Conservation (phyloP, 768 basidiomycete genomes). For the Termitomyces sp. region DNA sequence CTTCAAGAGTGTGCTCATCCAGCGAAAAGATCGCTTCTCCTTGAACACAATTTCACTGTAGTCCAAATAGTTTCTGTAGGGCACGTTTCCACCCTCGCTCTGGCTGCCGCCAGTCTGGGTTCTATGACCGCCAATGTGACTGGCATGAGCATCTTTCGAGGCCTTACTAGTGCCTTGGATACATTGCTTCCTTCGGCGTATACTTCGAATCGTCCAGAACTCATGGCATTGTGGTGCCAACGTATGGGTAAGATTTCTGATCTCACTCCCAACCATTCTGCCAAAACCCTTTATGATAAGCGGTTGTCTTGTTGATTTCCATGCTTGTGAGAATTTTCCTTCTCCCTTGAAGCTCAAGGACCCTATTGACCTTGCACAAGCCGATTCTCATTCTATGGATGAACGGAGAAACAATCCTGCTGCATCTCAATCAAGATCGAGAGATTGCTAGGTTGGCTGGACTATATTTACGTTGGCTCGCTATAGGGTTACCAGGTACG, state of each 20-base stretch:
- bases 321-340: background rate
- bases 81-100: background rate
- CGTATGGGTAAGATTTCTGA: background rate
- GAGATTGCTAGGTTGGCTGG: background rate
- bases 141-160: background rate
- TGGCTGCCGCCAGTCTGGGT: background rate
- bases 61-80: background rate
- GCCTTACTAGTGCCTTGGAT: background rate
- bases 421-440: slow-evolving; percentile 2
- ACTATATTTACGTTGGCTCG: background rate
- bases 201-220: background rate
- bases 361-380: background rate
- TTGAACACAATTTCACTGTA: background rate
- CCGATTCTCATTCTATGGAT: background rate
- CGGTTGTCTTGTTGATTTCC: background rate
- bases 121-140: background rate
- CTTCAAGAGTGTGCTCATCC: background rate
- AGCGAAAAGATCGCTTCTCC: background rate
- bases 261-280: too few relatives aligned
- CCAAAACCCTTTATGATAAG: background rate
- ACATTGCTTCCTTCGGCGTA: background rate
- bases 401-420: background rate
- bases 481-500: background rate
- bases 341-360: background rate
- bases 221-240: background rate